A percentile compares a stretch with the other conserved stretches of the same genome.
These are phyloP conservation scores for Kondoa malvinella DNA, from an alignment of 768 basidiomycete genomes.

Conservation along the genomic window DNA sequence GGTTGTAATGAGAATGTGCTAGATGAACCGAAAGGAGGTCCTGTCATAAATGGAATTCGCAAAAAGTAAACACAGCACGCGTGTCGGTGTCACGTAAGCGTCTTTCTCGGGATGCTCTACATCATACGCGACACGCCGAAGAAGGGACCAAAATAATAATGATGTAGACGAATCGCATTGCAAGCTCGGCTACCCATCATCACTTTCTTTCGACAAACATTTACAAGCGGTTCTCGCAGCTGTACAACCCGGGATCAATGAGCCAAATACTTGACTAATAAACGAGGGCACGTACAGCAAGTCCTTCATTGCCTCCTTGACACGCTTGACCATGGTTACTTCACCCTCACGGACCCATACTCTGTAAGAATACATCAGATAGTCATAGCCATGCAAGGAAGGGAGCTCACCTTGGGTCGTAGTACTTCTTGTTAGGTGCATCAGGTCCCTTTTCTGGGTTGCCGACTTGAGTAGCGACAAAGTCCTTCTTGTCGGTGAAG, in stretches of 20 bases:
- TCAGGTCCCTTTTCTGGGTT: constrained; percentile 93
- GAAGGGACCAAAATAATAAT: background rate
- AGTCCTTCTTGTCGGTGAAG: constrained; percentile 64
- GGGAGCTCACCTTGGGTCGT: no score
- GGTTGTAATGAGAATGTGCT: no score
- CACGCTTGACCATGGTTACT: constrained; percentile 70
- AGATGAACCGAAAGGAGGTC: no score
- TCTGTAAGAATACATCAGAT: constrained; percentile 72
- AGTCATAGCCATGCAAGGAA: no score
- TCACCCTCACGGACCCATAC: constrained; percentile 98
- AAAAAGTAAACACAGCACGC: no score
- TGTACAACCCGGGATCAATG: background rate
- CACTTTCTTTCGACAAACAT: background rate
- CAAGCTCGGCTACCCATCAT: background rate
- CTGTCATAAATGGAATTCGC: no score
- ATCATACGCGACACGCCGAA: no score
- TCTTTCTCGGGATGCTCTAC: no score
- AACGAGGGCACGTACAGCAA: constrained; percentile 33
- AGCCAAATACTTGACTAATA: background rate
- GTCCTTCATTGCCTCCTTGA: constrained; percentile 84
- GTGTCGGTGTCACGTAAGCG: no score
- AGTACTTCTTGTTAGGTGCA: constrained; percentile 91
- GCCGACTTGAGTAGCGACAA: constrained; percentile 77
- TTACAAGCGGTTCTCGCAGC: constrained; percentile 1
- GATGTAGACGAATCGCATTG: no score